Conservation (phyloP, 1,284 basidiomycete genomes). For the Inonotus obliquus region DNA sequence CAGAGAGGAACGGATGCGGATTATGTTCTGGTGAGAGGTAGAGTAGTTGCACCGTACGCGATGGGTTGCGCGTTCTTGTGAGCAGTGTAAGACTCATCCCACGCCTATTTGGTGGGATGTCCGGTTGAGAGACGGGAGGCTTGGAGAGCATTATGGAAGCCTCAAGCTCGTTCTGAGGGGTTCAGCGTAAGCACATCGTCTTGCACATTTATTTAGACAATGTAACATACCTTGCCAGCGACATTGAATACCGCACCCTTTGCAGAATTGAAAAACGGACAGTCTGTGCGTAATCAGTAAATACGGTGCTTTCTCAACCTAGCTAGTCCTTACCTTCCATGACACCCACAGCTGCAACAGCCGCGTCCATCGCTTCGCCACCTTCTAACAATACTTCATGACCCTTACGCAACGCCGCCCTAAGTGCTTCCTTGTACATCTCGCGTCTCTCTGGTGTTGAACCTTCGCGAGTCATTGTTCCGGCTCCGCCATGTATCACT, state of each 20-base stretch:
- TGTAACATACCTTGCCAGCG: constrained; percentile 57
- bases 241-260: constrained; percentile 80
- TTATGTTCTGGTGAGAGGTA: constrained; percentile 58
- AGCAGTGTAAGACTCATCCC: constrained; percentile 64
- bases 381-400: constrained; percentile 57
- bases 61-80: constrained; percentile 67
- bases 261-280: constrained; percentile 71
- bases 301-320: not conserved
- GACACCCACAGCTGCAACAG: constrained; percentile 63
- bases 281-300: constrained; percentile 42
- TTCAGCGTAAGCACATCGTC: not conserved
- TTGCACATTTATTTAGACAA: too few relatives aligned
- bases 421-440: constrained; percentile 53
- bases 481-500: constrained; percentile 78
- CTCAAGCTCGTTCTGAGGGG: constrained; percentile 69
- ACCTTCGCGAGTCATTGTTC: constrained; percentile 52
- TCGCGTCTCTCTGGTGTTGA: constrained; percentile 61
- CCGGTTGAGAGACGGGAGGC: constrained; percentile 59
- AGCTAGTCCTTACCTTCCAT: constrained; percentile 57
- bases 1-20: constrained; percentile 71
- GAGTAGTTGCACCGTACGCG: constrained; percentile 60
- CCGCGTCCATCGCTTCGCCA: constrained; percentile 81
- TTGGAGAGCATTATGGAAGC: constrained; percentile 74
- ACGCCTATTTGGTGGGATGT: constrained; percentile 53
- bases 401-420: constrained; percentile 54